phyloP scores from a whole-genome alignment of 306 rosid species.

The Urtica urens region DNA sequence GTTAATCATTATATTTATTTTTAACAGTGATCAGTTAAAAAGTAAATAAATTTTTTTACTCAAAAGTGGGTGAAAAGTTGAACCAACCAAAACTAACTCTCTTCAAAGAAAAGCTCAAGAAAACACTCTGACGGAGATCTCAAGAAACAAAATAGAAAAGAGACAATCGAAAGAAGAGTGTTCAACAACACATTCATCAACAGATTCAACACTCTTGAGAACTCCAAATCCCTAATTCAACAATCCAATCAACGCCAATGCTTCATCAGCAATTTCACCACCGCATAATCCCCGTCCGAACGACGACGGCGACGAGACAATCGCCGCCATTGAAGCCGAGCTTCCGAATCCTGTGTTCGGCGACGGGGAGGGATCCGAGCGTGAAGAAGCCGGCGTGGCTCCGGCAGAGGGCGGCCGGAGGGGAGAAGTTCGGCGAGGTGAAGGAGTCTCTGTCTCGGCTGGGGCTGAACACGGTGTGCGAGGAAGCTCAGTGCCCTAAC shows the following conservation, averaged over 20 bases:
- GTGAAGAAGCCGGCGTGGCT: constrained; percentile 76
- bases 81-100: too few species aligned
- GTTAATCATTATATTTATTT: too few species aligned
- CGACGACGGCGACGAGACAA: constrained; percentile 3
- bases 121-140: not conserved
- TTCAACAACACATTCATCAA: not conserved
- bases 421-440: constrained; percentile 44
- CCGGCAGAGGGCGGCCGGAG: constrained; percentile 83
- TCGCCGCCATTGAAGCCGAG: constrained; percentile 8
- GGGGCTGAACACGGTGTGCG: constrained; percentile 85
- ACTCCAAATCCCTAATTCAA: not conserved
- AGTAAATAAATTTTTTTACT: too few species aligned
- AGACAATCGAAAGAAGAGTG: not conserved
- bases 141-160: not conserved
- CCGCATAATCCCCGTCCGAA: constrained; percentile 1
- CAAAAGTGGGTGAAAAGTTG: too few species aligned
- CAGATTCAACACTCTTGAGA: not conserved
- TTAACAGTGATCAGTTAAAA: too few species aligned
- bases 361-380: constrained; percentile 68
- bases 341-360: constrained; percentile 32
- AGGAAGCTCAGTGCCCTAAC: constrained; percentile 96
- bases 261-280: constrained; percentile 13
- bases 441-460: constrained; percentile 52
- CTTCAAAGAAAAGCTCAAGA: not conserved
- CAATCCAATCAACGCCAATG: not conserved